Base-by-base conservation (phyloP, 1,139 yeast species). In the Oligophagozyma castellii region DNA sequence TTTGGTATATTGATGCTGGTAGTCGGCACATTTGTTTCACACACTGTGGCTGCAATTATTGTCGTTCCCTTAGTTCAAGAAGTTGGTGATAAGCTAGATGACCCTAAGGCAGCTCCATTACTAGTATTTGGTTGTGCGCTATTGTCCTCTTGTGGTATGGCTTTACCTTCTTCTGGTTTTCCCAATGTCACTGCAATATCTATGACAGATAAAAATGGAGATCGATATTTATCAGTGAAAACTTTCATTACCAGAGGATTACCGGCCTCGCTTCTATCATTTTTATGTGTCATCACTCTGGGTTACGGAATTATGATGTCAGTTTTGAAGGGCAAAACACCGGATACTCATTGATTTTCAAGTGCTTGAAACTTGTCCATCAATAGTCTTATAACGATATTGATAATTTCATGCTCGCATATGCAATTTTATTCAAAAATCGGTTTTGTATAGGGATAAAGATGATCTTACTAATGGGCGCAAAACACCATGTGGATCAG, bases 181-280 rank as follows among this genome's bases (percentile, higher is more conserved):
- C 86, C 86, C 14, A 76, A 75, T 44, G 79, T 74, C 18, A 75
- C 81, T n/a, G 84, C 84, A 2, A 74, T 74, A 39, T 73, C 80
- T 31, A 73, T 73, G 76, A 66, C 76, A 3, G 83, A 76, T 45
- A 76, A 73, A 34, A 63, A 74, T 35, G 83, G 83, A 14, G 67
- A 67, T 29, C 69, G 79, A 26, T 76, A 74, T 41, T 59, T 76
- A 44, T 65, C 67, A n/a, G 78, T 74, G 19, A 59, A 65, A 24
- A 70, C 75, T 1, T 75, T 76, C 42, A 70, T 76, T 29, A 70
- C 76, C 3, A 64, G 83, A 48, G 86, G 86, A 51, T 74, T 74
- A 5, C 80, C 83, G 5, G 64, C 72, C 30, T 70, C 78, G 4
- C 44, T 73, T 8, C 56, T 73, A 29, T 73, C 73, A 2, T 74